Conservation (phyloP, 2,329 filamentous ascomycete species). For the Aspergillus viridinutans region DNA sequence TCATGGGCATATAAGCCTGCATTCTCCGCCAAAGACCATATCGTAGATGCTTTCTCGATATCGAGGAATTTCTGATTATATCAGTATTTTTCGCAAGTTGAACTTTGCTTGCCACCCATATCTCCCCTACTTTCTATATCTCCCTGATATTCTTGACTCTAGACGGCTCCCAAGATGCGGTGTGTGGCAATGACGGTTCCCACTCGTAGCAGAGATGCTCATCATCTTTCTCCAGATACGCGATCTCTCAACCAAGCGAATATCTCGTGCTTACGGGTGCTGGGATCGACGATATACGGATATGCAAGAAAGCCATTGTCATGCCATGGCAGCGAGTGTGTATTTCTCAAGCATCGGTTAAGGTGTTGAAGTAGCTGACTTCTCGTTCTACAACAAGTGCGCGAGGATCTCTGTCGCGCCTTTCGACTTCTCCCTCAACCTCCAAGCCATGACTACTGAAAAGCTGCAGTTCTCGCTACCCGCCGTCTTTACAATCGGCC, state of each 20-base stretch:
- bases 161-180: constrained; percentile 11
- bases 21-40: too few relatives aligned
- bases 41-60: too few relatives aligned
- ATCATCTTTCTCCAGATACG: constrained; percentile 51
- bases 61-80: too few relatives aligned
- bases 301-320: constrained; percentile 72
- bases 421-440: constrained; percentile 75
- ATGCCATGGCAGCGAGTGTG: constrained; percentile 62
- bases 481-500: constrained; percentile 81
- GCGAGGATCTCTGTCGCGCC: constrained; percentile 38
- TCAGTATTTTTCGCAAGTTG: too few relatives aligned
- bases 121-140: too few relatives aligned
- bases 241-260: constrained; percentile 69
- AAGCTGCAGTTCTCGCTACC: constrained; percentile 79
- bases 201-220: neutral
- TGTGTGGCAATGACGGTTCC: constrained; percentile 3
- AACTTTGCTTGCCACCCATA: too few relatives aligned
- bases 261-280: constrained; percentile 85
- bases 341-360: neutral
- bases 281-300: constrained; percentile 67
- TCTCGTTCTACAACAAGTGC: constrained; percentile 15
- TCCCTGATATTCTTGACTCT: neutral
- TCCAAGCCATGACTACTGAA: constrained; percentile 86
- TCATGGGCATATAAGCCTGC: too few relatives aligned
- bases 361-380: neutral